phyloP scores from a whole-genome alignment of 306 rosid species.

The Oemleria cerasiformis region DNA sequence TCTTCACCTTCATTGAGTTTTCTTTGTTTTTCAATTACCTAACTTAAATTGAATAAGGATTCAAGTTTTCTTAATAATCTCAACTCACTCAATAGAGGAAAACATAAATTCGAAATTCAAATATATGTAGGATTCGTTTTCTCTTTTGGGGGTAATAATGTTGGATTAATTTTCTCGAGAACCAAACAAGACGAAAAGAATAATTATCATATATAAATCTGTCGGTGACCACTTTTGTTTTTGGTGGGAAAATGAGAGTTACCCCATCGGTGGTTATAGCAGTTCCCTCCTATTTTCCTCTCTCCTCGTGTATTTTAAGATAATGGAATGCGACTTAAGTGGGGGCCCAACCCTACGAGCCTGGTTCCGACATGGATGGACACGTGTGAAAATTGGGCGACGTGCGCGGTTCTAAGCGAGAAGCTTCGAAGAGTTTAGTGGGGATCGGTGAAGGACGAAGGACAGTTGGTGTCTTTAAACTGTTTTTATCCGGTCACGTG shows the following conservation, averaged over 20 bases:
- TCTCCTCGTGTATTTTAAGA: not conserved
- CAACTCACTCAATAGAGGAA: not conserved
- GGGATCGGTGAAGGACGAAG: not conserved
- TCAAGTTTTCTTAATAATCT: too few species aligned
- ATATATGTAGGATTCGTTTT: not conserved
- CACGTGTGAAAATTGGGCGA: not conserved
- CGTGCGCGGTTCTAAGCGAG: not conserved
- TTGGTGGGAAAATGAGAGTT: not conserved
- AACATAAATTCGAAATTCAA: not conserved
- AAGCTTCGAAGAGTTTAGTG: not conserved
- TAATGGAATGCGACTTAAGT: not conserved
- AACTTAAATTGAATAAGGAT: too few species aligned
- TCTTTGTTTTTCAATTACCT: too few species aligned
- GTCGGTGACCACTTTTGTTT: slow-evolving; percentile 23
- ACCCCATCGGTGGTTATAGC: not conserved
- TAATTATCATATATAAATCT: not conserved
- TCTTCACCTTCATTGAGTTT: too few species aligned
- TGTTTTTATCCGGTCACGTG: slow-evolving; percentile 13
- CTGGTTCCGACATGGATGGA: not conserved
- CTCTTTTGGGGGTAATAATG: too few species aligned
- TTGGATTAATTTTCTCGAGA: not conserved
- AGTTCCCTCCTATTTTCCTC: not conserved
- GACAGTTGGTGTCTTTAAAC: not conserved
- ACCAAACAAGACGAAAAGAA: slow-evolving; percentile 9
- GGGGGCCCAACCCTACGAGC: slow-evolving; percentile 10